Evolutionary conservation across 2,329 filamentous ascomycete species (phyloP), one percentile per base, ranked within the genome.

Genomic region (Stagonosporopsis vannaccii): DNA sequence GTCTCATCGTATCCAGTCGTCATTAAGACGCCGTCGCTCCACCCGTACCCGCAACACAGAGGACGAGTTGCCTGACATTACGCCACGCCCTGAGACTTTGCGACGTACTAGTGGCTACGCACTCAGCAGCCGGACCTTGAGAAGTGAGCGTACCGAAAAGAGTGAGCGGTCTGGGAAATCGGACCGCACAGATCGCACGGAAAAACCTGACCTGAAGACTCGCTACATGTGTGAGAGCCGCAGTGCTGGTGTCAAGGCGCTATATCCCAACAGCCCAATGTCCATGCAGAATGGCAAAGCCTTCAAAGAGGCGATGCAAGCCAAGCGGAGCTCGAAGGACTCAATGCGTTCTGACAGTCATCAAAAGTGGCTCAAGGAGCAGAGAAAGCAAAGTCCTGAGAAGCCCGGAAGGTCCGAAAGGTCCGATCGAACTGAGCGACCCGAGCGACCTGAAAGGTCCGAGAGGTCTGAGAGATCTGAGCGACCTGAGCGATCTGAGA

Each of bases 211-310:
- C 20, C 56, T 62, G 2, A 71, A 66, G 41, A 70, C 63, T 37
- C 60, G 69, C 23, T 74, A 75, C 48, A 59, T 70, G 63, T 71
- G 69, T 52, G 71, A 77, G 48, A 69, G 68, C 37, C 67, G 73
- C 20, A 76, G 75, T 43, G 75, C 75, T 13, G 75, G 73, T 2
- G 69, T 77, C 56, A 77, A 77, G 54, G 75, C 65, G 6, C 46
- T 77, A 35, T 77, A 77, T 53, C 72, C 73, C 4, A 72, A 72
- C 49, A 65, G 64, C 22, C 69, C 70, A 6, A 45, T 72, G 30
- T 64, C 65, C 2, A 65, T 64, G 11, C 56, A 63, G 42, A 64
- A 50, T 30, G 48, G 59, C 15, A 65, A 60, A 17, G 61, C 58
- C 26, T 59, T 64, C 32, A 63, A 61, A 36, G 60, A 60, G 23